Conservation (phyloP, 2,329 filamentous ascomycete species). For the Penicillium aurantiogriseum region DNA sequence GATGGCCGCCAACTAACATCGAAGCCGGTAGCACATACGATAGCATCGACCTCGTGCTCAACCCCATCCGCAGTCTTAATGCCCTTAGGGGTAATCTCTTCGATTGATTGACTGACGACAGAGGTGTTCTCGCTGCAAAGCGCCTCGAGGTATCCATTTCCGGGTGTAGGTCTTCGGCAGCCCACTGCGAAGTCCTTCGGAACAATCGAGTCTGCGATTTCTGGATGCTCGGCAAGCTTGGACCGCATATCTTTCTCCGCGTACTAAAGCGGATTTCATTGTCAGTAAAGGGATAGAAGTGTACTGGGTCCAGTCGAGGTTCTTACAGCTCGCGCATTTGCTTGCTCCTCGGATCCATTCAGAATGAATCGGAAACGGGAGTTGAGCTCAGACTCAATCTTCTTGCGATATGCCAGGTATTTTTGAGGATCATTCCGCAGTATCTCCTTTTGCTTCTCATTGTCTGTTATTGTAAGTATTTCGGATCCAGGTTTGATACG, state of each 20-base stretch:
- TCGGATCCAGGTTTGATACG: not conserved
- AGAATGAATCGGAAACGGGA: conserved; percentile 20
- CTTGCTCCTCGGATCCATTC: conserved; percentile 49
- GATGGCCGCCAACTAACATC: conserved; percentile 9
- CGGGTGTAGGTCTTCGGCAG: conserved; percentile 26
- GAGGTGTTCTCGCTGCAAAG: conserved; percentile 35
- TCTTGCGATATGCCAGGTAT: conserved; percentile 28
- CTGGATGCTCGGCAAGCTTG: conserved; percentile 8
- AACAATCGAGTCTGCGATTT: conserved; percentile 12
- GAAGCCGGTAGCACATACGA: conserved; percentile 18
- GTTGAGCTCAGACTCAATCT: conserved; percentile 30
- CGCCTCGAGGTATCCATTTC: conserved; percentile 20
- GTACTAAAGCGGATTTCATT: not conserved
- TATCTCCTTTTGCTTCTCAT: conserved; percentile 12
- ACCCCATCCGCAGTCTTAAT: conserved; percentile 24
- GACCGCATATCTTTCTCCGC: conserved; percentile 16
- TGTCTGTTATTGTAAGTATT: conserved; percentile 5
- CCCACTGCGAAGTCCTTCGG: conserved; percentile 11
- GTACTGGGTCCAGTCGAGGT: not conserved
- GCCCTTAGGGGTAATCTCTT: conserved; percentile 37
- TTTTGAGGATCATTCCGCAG: conserved; percentile 19
- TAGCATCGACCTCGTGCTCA: conserved; percentile 18
- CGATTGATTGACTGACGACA: conserved; percentile 41
- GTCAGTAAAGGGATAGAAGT: not conserved
- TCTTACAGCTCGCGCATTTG: conserved; percentile 33